A percentile compares a stretch with the other conserved stretches of the same genome.
Conservation (phyloP, 306 rosid genomes). For the Neltuma alba region DNA sequence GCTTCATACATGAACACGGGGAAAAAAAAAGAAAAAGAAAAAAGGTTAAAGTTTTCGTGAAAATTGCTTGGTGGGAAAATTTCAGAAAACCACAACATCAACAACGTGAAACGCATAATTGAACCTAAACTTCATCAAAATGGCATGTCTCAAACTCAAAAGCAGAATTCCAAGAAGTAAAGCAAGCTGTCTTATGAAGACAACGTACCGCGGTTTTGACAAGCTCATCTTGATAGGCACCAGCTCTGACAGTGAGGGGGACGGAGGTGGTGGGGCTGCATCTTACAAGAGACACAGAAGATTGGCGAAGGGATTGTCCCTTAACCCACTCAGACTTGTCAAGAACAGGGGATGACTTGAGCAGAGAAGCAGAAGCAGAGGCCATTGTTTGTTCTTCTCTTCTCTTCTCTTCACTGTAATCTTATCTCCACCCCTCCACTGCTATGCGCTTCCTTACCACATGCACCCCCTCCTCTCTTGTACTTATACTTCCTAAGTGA, state of each 20-base stretch:
- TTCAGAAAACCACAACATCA: not conserved
- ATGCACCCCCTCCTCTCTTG: slow-evolving; percentile 31
- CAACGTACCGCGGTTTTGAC: slow-evolving; percentile 86
- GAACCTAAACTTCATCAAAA: not conserved
- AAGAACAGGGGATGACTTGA: slow-evolving; percentile 80
- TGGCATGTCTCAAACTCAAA: not conserved
- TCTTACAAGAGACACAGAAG: slow-evolving; percentile 54
- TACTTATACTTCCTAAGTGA: slow-evolving; percentile 65
- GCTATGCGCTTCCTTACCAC: slow-evolving; percentile 60
- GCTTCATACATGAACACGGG: not conserved
- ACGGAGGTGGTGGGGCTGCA: slow-evolving; percentile 60
- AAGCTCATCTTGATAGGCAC: slow-evolving; percentile 84
- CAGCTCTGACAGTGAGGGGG: slow-evolving; percentile 71
- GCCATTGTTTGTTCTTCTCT: slow-evolving; percentile 34
- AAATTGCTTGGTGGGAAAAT: not conserved
- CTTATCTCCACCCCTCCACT: slow-evolving; percentile 92
- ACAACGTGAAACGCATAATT: not conserved
- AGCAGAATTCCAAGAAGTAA: not conserved
- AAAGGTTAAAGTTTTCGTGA: not conserved
- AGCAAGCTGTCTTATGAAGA: not conserved
- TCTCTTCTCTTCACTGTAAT: slow-evolving; percentile 28
- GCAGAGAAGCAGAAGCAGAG: slow-evolving; percentile 81
- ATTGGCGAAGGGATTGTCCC: slow-evolving; percentile 76
- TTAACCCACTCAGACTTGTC: slow-evolving; percentile 93
- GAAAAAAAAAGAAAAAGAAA: too few relatives aligned